These are phyloP conservation scores for Sugiyamaella pinicola DNA, from an alignment of 1,139 yeast genomes.

Conservation along the genomic window DNA sequence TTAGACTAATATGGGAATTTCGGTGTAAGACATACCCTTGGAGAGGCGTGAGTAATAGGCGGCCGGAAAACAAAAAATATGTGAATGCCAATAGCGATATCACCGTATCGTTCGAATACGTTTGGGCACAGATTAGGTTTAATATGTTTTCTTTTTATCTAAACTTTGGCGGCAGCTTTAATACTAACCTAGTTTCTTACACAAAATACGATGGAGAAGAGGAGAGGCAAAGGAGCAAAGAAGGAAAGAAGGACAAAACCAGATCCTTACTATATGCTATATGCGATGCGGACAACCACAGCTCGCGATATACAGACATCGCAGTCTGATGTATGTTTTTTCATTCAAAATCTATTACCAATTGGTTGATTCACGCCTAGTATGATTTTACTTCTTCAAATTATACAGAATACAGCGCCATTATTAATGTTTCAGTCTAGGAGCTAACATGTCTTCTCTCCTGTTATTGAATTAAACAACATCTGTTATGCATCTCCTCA, in stretches of 20 bases:
- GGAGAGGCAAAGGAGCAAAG: too few species aligned
- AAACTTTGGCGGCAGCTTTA: background rate
- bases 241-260: background rate
- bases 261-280: background rate
- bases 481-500: background rate
- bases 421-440: background rate
- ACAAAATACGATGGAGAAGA: background rate
- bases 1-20: background rate
- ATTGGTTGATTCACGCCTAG: background rate
- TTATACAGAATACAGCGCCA: background rate
- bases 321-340: too few species aligned
- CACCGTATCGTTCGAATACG: background rate
- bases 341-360: too few species aligned
- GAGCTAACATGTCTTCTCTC: background rate
- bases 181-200: background rate
- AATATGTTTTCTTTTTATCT: background rate
- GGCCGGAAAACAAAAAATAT: slow-evolving; percentile 3
- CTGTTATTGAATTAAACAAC: background rate
- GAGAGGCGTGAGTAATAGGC: background rate
- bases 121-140: background rate
- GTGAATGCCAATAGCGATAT: background rate
- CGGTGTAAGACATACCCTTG: slow-evolving; percentile 5
- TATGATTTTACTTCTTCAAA: background rate
- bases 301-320: too few species aligned
- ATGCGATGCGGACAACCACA: too few species aligned